Conservation (phyloP, 192 early-diverging fungal genomes). For the Coemansia sp. region DNA sequence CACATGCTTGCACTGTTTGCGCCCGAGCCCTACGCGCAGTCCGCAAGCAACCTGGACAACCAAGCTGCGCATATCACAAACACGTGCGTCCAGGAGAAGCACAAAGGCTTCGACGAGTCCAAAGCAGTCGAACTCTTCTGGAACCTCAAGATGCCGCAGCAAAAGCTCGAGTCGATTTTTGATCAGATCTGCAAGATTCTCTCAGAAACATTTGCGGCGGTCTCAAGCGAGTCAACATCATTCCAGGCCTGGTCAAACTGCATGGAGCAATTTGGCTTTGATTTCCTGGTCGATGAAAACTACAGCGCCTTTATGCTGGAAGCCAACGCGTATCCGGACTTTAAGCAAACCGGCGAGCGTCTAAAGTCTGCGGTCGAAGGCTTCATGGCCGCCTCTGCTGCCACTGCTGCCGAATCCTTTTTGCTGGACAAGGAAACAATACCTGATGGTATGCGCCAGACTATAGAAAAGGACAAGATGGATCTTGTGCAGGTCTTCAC, state of each 20-base stretch:
- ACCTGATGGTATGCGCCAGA: constrained; percentile 2
- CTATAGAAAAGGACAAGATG: constrained; percentile 17
- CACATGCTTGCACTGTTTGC: constrained; percentile 70
- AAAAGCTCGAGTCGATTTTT: constrained; percentile 54
- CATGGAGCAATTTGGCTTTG: constrained; percentile 68
- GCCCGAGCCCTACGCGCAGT: constrained; percentile 48
- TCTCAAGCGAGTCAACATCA: constrained; percentile 60
- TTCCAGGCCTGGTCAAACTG: constrained; percentile 66
- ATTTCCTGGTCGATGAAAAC: constrained; percentile 63
- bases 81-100: constrained; percentile 62
- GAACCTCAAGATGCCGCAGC: constrained; percentile 46
- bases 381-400: constrained; percentile 59
- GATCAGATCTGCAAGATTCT: constrained; percentile 60
- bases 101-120: constrained; percentile 54
- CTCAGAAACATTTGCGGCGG: constrained; percentile 60
- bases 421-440: constrained; percentile 18
- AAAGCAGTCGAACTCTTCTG: constrained; percentile 60
- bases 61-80: constrained; percentile 62
- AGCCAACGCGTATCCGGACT: constrained; percentile 70
- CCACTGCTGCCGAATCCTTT: constrained; percentile 32
- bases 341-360: constrained; percentile 63
- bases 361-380: constrained; percentile 60
- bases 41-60: constrained; percentile 50
- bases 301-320: constrained; percentile 58
- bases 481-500: constrained; percentile 44